Base-by-base conservation (phyloP, 1,139 yeast species). In the Candida sanyaensis region DNA sequence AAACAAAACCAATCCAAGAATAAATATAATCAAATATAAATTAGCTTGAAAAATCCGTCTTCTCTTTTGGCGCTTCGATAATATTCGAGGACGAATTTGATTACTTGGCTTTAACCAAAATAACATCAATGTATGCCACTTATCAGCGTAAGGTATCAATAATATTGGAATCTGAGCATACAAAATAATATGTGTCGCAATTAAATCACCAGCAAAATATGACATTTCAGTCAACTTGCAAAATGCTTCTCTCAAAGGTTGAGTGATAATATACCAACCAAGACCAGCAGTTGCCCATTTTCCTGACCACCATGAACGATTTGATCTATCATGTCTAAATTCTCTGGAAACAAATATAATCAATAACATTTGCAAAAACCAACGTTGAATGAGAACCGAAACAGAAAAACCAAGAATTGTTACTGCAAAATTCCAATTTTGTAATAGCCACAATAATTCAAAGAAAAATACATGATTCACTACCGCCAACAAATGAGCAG, bases 21-120 rank as follows among this genome's bases (percentile, higher is more conserved):
- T 33, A 52, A 69, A 69, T 62, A 86, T 27, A 71, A 64, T 4
- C 65, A 52, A 58, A 53, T 67, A 60, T 67, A 83, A 43, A 58
- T 68, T 30, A 59, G 66, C 50, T 64, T 73, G 61, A 6, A 59
- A 51, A 37, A 67, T 59, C 27, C 71, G 60, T 8, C 53, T 58
- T 28, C 66, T 46, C 65, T 66, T 43, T 62, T 65, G 55, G 58
- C 68, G 57, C 77, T 72, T 51, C 52, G 70, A 60, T 12, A 69
- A 55, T 17, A 71, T 56, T 49, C 78, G 64, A 48, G 78, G 65
- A 42, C 78, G 65, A 41, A 79, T 61, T 55, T 81, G 78, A 52
- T 71, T 64, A 1, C 79, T 75, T 1, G 96, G 96, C 43, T 75
- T 78, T 46, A 89, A 69, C 97, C 97, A 91, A 63, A 90, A 82